These are phyloP conservation scores for Saccharomycopsis phalli DNA, from an alignment of 1,139 yeast species.

Conservation along the genomic window DNA sequence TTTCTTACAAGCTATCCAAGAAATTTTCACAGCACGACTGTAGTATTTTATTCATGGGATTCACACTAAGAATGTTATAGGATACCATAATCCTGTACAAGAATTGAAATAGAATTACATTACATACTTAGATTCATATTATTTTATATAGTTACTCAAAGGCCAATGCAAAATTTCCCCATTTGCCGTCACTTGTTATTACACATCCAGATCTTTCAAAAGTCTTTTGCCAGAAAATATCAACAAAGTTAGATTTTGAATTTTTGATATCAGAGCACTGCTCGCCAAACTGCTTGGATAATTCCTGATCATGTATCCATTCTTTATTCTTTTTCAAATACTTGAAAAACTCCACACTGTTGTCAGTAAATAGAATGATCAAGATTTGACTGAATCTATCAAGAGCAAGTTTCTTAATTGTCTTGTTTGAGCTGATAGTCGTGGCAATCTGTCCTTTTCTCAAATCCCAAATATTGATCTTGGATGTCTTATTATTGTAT, in stretches of 20 bases:
- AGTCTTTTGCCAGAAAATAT: slow-evolving; percentile 17
- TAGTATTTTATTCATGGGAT: too few relatives aligned
- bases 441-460: slow-evolving; percentile 34
- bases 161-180: slow-evolving; percentile 19
- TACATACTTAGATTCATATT: too few relatives aligned
- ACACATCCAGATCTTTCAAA: slow-evolving; percentile 17
- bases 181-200: slow-evolving; percentile 12
- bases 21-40: too few relatives aligned
- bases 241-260: slow-evolving; percentile 2
- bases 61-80: too few relatives aligned
- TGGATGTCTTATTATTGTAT: slow-evolving; percentile 20
- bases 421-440: slow-evolving; percentile 16
- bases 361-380: slow-evolving; percentile 27
- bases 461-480: slow-evolving; percentile 45
- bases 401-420: slow-evolving; percentile 22
- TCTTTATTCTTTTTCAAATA: slow-evolving; percentile 38
- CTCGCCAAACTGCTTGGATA: slow-evolving; percentile 4
- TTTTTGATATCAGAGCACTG: too few relatives aligned
- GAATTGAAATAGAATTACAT: too few relatives aligned
- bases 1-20: too few relatives aligned
- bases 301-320: slow-evolving; percentile 28
- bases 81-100: too few relatives aligned
- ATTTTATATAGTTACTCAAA: too few relatives aligned
- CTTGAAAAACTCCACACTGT: slow-evolving; percentile 28
- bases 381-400: slow-evolving; percentile 38